Conservation (phyloP, 139 green algal genomes). For the Chlorokybus atmophyticus region DNA sequence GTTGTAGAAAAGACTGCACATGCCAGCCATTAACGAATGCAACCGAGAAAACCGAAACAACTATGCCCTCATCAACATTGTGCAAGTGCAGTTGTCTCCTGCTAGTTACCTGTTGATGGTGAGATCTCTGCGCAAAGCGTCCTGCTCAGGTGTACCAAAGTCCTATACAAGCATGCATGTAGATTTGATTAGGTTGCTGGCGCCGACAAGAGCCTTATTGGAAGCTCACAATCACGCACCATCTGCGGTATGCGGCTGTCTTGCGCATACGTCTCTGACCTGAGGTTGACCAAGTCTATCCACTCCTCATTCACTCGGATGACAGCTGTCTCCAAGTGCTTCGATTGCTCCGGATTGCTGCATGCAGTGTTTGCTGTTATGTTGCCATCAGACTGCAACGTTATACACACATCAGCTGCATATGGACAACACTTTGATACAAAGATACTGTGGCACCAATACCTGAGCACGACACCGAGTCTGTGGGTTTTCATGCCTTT, state of each 20-base stretch:
- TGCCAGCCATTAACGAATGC: too few species aligned
- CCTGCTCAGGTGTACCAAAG: conserved; percentile 33
- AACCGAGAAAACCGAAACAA: too few species aligned
- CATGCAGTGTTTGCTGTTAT: too few species aligned
- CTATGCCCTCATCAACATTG: too few species aligned
- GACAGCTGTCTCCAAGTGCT: conserved; percentile 94
- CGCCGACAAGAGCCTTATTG: too few species aligned
- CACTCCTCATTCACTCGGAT: conserved; percentile 50
- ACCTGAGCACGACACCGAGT: conserved; percentile 71
- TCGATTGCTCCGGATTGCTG: conserved; percentile 91
- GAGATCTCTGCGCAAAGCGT: conserved; percentile 74
- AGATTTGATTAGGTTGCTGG: too few species aligned
- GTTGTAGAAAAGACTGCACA: conserved; percentile 84
- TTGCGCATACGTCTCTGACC: conserved; percentile 77
- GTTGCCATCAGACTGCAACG: too few species aligned
- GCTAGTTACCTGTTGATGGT: conserved; percentile 69
- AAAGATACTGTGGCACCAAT: not conserved
- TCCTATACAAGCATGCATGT: too few species aligned
- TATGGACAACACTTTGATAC: too few species aligned
- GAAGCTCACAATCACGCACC: conserved; percentile 65
- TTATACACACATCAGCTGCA: too few species aligned
- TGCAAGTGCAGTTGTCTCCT: too few species aligned
- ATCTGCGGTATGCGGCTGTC: conserved; percentile 76
- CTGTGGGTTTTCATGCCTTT: conserved; percentile 38
- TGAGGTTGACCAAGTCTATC: conserved; percentile 95